phyloP scores from a whole-genome alignment of 116 monocot genomes.

The Cymodocea nodosa region DNA sequence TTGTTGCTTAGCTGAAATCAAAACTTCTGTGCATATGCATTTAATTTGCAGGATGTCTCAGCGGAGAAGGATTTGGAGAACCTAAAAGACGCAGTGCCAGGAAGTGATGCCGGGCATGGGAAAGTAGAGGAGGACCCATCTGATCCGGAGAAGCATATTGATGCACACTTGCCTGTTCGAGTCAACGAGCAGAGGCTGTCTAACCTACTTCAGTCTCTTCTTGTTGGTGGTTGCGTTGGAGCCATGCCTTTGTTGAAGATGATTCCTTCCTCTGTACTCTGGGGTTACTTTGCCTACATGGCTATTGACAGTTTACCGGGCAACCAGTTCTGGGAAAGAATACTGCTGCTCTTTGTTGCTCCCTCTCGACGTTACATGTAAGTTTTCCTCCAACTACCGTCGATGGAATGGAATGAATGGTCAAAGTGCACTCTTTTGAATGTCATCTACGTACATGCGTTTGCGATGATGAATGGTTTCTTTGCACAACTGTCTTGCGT shows the following conservation, averaged over 20 bases:
- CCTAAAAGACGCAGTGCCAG: constrained; percentile 67
- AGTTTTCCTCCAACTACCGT: constrained; percentile 1
- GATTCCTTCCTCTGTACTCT: constrained; percentile 75
- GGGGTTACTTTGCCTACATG: constrained; percentile 94
- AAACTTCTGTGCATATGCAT: not conserved
- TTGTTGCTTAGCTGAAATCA: too few relatives aligned
- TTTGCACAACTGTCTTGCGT: not conserved
- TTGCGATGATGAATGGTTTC: not conserved
- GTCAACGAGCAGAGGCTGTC: constrained; percentile 76
- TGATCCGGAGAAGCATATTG: constrained; percentile 77
- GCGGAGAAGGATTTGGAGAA: constrained; percentile 49
- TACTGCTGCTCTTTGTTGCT: constrained; percentile 68
- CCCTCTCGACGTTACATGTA: constrained; percentile 80
- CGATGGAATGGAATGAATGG: too few relatives aligned
- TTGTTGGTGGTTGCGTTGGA: constrained; percentile 68
- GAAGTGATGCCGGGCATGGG: constrained; percentile 7
- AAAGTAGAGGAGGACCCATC: constrained; percentile 16
- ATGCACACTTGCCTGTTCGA: constrained; percentile 60
- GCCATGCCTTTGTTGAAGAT: constrained; percentile 68
- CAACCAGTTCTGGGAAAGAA: constrained; percentile 92
- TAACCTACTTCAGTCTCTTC: constrained; percentile 59
- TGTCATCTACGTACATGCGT: too few relatives aligned
- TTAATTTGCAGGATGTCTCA: constrained; percentile 22
- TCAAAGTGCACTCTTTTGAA: too few relatives aligned
- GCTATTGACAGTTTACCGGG: constrained; percentile 85